phyloP scores from a whole-genome alignment of 2,329 filamentous ascomycete genomes.

The Diatrype stigma region DNA sequence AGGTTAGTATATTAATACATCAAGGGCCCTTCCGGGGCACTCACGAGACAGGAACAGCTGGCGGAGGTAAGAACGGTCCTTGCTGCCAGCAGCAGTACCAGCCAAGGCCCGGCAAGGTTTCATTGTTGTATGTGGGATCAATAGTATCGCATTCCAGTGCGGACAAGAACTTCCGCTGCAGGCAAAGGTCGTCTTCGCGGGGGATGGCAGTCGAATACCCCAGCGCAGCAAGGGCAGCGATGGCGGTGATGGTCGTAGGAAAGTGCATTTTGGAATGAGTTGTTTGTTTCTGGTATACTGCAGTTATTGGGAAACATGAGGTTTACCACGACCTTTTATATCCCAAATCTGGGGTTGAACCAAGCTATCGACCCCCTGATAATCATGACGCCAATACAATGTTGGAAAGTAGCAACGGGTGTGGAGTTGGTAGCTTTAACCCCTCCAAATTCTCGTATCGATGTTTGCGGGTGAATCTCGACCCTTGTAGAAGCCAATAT shows the following conservation, averaged over 20 bases:
- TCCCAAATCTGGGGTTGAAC: not conserved
- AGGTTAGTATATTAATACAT: conserved; percentile 2
- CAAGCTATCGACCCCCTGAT: conserved; percentile 2
- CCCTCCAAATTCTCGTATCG: conserved; percentile 12
- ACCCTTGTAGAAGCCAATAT: conserved; percentile 5
- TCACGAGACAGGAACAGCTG: conserved; percentile 12
- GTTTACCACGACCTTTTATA: too few species aligned
- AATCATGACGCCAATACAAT: conserved; percentile 4
- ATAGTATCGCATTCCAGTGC: conserved; percentile 6
- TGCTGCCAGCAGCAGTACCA: conserved; percentile 18
- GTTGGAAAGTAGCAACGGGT: conserved; percentile 10
- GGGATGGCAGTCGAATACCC: conserved; percentile 4
- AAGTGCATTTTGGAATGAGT: conserved; percentile 8
- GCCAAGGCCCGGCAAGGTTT: conserved; percentile 9
- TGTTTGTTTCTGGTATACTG: not conserved
- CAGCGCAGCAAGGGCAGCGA: conserved; percentile 4
- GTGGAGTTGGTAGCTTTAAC: conserved; percentile 8
- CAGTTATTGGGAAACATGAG: too few species aligned
- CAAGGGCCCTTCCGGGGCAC: not conserved
- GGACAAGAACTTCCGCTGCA: conserved; percentile 12
- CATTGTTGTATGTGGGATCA: conserved; percentile 13
- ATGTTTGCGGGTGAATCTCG: conserved; percentile 5
- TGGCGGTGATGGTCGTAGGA: conserved; percentile 2
- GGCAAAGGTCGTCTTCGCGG: conserved; percentile 12
- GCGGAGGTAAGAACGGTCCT: conserved; percentile 11